Conservation (phyloP, 192 early-diverging fungal species). For the Jimgerdemannia flammicorona region DNA sequence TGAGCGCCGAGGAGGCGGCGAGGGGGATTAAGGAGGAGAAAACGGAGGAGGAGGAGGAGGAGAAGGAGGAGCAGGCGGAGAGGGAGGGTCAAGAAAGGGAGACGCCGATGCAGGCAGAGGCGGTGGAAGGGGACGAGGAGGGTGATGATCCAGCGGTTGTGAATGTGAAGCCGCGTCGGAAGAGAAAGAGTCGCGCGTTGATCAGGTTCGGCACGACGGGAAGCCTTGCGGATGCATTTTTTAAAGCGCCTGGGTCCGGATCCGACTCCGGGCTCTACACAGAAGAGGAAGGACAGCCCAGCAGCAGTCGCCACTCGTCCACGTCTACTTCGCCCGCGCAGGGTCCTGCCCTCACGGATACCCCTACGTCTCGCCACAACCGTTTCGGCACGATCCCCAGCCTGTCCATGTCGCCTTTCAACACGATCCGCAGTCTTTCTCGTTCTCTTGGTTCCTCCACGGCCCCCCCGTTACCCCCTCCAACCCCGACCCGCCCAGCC, state of each 20-base stretch:
- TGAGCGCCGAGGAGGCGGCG: neutral
- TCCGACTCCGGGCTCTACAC: neutral
- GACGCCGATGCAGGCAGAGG: neutral
- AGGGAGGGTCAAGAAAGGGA: neutral
- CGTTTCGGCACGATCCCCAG: neutral
- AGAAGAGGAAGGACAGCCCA: neutral
- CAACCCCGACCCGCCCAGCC: neutral
- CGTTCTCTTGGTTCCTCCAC: neutral
- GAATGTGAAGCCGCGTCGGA: neutral
- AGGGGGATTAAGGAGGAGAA: neutral
- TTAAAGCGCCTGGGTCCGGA: neutral
- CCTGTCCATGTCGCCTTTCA: neutral
- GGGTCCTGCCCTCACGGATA: neutral
- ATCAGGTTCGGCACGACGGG: neutral
- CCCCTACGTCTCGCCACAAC: neutral
- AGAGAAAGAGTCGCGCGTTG: neutral
- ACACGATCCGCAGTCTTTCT: neutral
- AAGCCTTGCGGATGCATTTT: neutral
- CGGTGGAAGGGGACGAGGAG: neutral
- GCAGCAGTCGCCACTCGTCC: neutral
- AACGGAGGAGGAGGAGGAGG: neutral
- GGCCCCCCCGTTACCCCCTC: neutral
- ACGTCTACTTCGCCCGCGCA: neutral
- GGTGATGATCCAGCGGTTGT: neutral
- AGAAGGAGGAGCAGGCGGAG: neutral